Conservation (phyloP, 2,329 filamentous ascomycete species). For the Aspergillus floridensis region DNA sequence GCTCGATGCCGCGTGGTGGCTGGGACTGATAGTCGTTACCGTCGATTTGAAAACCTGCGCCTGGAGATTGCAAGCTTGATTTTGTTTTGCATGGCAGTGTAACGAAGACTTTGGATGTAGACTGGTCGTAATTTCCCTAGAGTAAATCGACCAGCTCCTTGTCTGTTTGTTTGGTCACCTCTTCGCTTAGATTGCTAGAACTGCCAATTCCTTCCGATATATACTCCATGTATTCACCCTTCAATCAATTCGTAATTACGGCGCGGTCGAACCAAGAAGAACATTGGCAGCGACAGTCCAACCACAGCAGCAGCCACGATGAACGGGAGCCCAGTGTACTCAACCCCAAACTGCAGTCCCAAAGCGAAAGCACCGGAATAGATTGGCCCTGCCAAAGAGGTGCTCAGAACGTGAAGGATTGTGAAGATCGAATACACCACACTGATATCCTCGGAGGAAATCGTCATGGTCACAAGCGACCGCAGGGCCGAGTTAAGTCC, state of each 20-base stretch:
- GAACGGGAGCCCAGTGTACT: conserved; percentile 1
- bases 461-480: conserved; percentile 1
- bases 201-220: no score
- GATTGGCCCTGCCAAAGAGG: not conserved
- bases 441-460: not conserved
- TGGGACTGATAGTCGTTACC: no score
- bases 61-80: no score
- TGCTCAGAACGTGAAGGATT: not conserved
- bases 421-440: conserved; percentile 1
- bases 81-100: no score
- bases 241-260: not conserved
- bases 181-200: no score
- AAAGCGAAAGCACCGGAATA: conserved; percentile 1
- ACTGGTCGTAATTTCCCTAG: no score
- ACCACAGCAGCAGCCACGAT: not conserved
- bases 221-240: no score
- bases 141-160: no score
- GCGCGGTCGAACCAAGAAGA: not conserved
- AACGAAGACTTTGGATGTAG: no score
- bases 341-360: not conserved
- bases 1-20: no score
- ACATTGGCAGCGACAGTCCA: not conserved
- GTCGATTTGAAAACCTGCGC: no score
- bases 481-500: not conserved
- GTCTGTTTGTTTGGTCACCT: no score